phyloP scores from a whole-genome alignment of 805 yeast genomes.

The Kodamaea nitidulidarum region DNA sequence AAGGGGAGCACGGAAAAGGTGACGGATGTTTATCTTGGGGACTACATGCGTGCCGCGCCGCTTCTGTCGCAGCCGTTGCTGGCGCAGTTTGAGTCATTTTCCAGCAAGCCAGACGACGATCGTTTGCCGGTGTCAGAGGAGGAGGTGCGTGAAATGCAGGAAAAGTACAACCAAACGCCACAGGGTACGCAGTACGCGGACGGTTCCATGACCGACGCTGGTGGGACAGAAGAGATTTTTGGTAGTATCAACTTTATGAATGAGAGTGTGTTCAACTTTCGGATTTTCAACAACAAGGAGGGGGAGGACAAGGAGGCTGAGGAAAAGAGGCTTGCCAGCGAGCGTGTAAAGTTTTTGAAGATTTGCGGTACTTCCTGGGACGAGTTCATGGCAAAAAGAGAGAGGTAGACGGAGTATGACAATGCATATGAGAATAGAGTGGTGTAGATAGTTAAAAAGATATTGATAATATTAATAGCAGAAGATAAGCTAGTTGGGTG shows the following conservation, averaged over 20 bases:
- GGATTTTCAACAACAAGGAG: constrained; percentile 20
- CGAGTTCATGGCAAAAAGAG: constrained; percentile 23
- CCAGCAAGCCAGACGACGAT: constrained; percentile 19
- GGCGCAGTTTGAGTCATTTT: constrained; percentile 43
- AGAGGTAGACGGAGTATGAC: background rate
- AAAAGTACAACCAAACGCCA: constrained; percentile 16
- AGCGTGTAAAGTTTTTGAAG: constrained; percentile 37
- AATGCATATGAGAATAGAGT: background rate
- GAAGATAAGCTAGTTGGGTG: too few species aligned
- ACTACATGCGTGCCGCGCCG: constrained; percentile 45
- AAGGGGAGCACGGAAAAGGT: constrained; percentile 18
- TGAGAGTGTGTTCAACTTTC: constrained; percentile 32
- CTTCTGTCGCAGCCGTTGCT: constrained; percentile 48
- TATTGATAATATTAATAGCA: too few species aligned
- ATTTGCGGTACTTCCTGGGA: constrained; percentile 45
- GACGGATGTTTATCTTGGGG: constrained; percentile 49
- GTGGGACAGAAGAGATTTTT: constrained; percentile 31
- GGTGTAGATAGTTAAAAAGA: too few species aligned
- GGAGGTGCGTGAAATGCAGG: constrained; percentile 30
- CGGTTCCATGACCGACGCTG: constrained; percentile 4
- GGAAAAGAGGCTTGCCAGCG: constrained; percentile 17
- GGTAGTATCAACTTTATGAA: constrained; percentile 37
- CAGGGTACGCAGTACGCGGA: background rate
- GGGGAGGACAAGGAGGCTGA: constrained; percentile 8
- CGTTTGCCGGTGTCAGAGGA: constrained; percentile 27